A percentile compares a stretch with the other conserved stretches of the same genome.
Conservation (phyloP, 805 yeast genomes). For the Candida maesae region DNA sequence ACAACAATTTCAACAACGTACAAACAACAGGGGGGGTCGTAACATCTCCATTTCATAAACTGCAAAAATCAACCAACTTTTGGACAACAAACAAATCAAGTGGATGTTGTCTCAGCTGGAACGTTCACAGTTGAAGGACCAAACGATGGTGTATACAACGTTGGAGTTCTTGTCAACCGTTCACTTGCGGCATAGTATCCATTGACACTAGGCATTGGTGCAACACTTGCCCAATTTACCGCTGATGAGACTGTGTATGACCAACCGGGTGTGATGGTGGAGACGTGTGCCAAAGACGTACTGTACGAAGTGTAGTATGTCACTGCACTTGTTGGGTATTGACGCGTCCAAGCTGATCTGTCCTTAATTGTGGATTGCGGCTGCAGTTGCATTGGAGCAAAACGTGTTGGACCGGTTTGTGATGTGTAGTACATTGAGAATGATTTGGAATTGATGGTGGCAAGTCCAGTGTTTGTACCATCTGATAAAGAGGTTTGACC, state of each 20-base stretch:
- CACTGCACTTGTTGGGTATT: conserved; percentile 65
- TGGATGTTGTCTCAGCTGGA: not conserved
- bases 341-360: conserved; percentile 55
- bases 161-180: conserved; percentile 28
- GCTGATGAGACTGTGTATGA: conserved; percentile 59
- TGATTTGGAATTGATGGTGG: conserved; percentile 44
- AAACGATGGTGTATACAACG: conserved; percentile 5
- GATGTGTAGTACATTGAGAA: conserved; percentile 66
- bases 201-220: conserved; percentile 58
- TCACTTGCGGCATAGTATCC: conserved; percentile 64
- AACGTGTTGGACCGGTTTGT: conserved; percentile 77
- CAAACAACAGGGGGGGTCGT: too few relatives aligned
- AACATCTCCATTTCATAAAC: too few relatives aligned
- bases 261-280: conserved; percentile 89
- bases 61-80: too few relatives aligned
- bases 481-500: conserved; percentile 35
- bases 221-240: conserved; percentile 68
- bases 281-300: conserved; percentile 31
- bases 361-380: conserved; percentile 65
- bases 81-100: too few relatives aligned
- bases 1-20: too few relatives aligned
- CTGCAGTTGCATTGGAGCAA: conserved; percentile 91
- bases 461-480: conserved; percentile 35
- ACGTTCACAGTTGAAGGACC: not conserved
- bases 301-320: conserved; percentile 50